phyloP scores from a whole-genome alignment of 768 basidiomycete genomes.

The Mycena sanguinolenta region DNA sequence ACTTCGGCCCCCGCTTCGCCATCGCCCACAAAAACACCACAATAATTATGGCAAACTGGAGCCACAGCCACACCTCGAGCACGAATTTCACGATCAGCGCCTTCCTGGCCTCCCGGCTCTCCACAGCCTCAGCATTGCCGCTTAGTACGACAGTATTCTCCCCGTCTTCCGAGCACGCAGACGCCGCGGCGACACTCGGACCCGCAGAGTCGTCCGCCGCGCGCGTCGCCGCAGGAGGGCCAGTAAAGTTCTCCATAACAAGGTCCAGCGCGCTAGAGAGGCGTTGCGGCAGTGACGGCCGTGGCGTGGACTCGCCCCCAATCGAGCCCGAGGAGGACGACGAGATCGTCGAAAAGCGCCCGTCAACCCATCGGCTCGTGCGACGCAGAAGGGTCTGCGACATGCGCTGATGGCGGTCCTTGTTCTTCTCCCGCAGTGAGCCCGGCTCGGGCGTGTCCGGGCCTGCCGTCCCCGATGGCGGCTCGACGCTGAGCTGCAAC shows the following conservation, averaged over 20 bases:
- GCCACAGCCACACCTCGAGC: slow-evolving; percentile 86
- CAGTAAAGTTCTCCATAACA: slow-evolving; percentile 57
- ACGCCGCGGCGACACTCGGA: background rate
- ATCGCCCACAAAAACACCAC: slow-evolving; percentile 85
- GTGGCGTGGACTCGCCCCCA: slow-evolving; percentile 28
- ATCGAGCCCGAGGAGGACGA: slow-evolving; percentile 30
- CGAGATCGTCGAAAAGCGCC: slow-evolving; percentile 54
- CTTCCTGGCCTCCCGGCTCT: slow-evolving; percentile 37
- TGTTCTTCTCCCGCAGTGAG: slow-evolving; percentile 39
- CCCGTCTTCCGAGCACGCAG: background rate
- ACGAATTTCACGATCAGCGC: slow-evolving; percentile 57
- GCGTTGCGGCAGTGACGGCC: slow-evolving; percentile 51
- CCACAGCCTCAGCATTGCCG: background rate
- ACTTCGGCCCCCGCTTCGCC: slow-evolving; percentile 82
- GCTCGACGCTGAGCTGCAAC: slow-evolving; percentile 56
- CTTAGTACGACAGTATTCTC: slow-evolving; percentile 9
- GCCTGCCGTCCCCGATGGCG: slow-evolving; percentile 39
- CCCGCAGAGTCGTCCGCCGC: background rate
- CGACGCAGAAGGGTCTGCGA: slow-evolving; percentile 69
- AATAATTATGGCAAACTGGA: slow-evolving; percentile 83
- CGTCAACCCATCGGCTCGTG: slow-evolving; percentile 71
- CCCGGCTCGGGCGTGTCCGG: slow-evolving; percentile 16
- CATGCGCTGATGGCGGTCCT: slow-evolving; percentile 53
- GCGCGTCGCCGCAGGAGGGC: background rate
- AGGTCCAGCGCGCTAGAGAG: slow-evolving; percentile 59